Percentiles rank a stretch among this genome's conserved stretches.
phyloP scores from a whole-genome alignment of 257 asterid genomes.

The Capsicum rhomboideum region DNA sequence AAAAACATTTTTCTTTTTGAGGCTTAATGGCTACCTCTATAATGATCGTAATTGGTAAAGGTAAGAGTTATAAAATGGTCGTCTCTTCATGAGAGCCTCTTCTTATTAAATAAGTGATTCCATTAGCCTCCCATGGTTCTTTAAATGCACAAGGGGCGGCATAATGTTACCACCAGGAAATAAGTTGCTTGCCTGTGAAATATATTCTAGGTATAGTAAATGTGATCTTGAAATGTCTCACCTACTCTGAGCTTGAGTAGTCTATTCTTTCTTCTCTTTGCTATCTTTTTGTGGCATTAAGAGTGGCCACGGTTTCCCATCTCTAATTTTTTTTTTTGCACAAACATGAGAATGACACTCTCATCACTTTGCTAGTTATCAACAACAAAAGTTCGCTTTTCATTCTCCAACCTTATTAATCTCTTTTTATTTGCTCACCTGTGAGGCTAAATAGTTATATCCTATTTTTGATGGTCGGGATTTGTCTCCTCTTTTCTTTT shows the following conservation, averaged over 20 bases:
- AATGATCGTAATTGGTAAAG: neutral
- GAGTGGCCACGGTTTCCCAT: neutral
- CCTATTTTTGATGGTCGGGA: neutral
- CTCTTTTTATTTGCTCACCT: neutral
- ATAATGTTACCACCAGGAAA: neutral
- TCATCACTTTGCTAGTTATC: neutral
- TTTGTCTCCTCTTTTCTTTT: neutral
- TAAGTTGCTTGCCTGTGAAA: neutral
- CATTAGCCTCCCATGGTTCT: neutral
- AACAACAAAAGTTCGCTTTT: neutral
- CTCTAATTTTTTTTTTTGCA: neutral
- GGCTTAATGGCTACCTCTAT: neutral
- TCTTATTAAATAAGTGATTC: neutral
- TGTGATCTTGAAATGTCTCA: neutral
- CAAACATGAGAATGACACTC: neutral
- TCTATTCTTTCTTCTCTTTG: neutral
- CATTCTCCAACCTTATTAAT: neutral
- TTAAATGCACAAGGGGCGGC: neutral
- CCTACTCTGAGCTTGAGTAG: neutral
- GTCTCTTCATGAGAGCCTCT: neutral
- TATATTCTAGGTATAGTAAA: neutral
- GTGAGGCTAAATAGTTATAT: neutral
- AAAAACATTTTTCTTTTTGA: neutral
- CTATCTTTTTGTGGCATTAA: neutral
- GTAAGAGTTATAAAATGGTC: neutral